Conservation (phyloP, 176 grass and related monocot genomes). For the Eleusine coracana region DNA sequence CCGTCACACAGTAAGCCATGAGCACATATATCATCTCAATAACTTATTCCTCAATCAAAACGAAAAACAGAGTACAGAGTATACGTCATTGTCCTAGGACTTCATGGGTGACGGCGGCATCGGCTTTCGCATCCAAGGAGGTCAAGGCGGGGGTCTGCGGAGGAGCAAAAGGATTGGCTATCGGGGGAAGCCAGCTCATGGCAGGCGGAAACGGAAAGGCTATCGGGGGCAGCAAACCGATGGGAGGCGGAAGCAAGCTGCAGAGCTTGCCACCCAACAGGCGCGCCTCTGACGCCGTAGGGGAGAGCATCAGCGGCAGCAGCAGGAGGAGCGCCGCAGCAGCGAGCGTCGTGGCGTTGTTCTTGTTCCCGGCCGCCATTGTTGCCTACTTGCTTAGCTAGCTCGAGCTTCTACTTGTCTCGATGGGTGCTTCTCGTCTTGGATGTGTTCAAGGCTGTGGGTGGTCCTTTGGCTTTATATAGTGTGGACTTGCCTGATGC, state of each 20-base stretch:
- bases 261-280: background rate
- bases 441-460: background rate
- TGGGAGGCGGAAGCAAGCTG: background rate
- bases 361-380: background rate
- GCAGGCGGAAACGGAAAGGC: no score
- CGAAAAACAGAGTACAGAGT: no score
- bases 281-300: background rate
- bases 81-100: no score
- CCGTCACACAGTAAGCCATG: no score
- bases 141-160: background rate
- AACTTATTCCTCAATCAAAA: no score
- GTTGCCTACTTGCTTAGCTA: background rate
- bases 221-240: background rate
- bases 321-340: background rate
- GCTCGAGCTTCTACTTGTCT: background rate
- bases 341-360: background rate
- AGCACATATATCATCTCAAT: no score
- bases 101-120: no score
- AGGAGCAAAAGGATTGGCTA: background rate
- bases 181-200: no score
- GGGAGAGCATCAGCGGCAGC: background rate
- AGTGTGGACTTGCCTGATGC: background rate
- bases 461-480: background rate
- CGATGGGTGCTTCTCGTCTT: background rate
- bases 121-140: no score